Conservation (phyloP, 2,329 filamentous ascomycete genomes). For the Pseudocercospora eumusae region DNA sequence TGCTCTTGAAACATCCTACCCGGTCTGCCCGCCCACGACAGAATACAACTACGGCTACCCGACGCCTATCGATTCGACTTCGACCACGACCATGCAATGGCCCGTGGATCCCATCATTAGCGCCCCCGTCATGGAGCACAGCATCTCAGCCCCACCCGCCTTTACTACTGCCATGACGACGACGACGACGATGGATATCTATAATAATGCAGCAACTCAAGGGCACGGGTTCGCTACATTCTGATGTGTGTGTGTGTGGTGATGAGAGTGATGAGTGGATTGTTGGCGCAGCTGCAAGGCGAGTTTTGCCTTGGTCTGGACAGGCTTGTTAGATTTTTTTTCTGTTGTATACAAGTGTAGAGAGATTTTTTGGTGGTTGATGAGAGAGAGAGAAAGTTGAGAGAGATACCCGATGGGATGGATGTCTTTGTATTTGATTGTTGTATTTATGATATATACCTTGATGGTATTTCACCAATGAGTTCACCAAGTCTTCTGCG, state of each 20-base stretch:
- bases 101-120: background rate
- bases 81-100: constrained; percentile 13
- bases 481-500: too few relatives aligned
- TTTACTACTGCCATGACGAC: constrained; percentile 18
- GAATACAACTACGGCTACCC: constrained; percentile 29
- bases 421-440: too few relatives aligned
- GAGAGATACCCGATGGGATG: too few relatives aligned
- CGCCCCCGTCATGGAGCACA: constrained; percentile 28
- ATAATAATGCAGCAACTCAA: background rate
- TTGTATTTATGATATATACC: too few relatives aligned
- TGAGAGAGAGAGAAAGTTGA: too few relatives aligned
- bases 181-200: constrained; percentile 7
- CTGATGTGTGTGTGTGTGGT: too few relatives aligned
- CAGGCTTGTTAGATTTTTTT: too few relatives aligned
- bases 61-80: constrained; percentile 25
- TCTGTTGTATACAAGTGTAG: too few relatives aligned
- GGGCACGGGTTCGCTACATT: background rate
- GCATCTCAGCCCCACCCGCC: constrained; percentile 24
- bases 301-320: background rate
- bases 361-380: too few relatives aligned
- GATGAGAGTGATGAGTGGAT: too few relatives aligned
- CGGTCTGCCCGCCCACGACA: constrained; percentile 9
- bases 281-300: background rate
- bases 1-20: background rate
- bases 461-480: too few relatives aligned